A percentile compares a stretch with the other conserved stretches of the same genome.
Conservation (phyloP, 306 rosid species). For the Lathyrus tuberosus region DNA sequence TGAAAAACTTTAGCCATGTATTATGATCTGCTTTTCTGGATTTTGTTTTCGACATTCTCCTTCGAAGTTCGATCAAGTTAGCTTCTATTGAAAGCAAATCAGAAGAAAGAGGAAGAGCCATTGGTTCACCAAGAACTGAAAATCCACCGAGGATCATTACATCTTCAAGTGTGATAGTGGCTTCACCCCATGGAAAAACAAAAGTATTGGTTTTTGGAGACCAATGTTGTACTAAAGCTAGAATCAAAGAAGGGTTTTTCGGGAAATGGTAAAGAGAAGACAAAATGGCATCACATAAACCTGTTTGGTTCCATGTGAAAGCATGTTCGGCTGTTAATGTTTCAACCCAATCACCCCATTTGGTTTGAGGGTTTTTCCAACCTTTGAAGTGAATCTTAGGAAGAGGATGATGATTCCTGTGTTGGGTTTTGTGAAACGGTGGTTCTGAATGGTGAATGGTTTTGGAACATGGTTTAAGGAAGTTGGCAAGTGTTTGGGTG, state of each 20-base stretch:
- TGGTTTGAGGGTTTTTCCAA: slow-evolving; percentile 33
- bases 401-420: background rate
- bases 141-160: slow-evolving; percentile 47
- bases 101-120: slow-evolving; percentile 16
- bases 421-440: background rate
- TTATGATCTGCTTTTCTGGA: too few relatives aligned
- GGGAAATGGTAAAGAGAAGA: slow-evolving; percentile 36
- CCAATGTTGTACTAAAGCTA: slow-evolving; percentile 45
- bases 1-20: too few relatives aligned
- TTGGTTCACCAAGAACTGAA: slow-evolving; percentile 46
- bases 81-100: slow-evolving; percentile 22
- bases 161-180: slow-evolving; percentile 56
- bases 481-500: slow-evolving; percentile 4
- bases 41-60: too few relatives aligned
- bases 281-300: slow-evolving; percentile 47
- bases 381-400: slow-evolving; percentile 32
- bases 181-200: slow-evolving; percentile 56
- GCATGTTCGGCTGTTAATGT: slow-evolving; percentile 10
- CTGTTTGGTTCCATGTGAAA: slow-evolving; percentile 38
- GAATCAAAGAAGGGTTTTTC: slow-evolving; percentile 22
- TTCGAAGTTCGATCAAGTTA: too few relatives aligned
- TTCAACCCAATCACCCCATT: too few relatives aligned
- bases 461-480: slow-evolving; percentile 34
- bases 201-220: slow-evolving; percentile 49
- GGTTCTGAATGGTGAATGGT: background rate